These are phyloP conservation scores for Rosa multiflora DNA, from an alignment of 306 rosid genomes.

Conservation along the genomic window DNA sequence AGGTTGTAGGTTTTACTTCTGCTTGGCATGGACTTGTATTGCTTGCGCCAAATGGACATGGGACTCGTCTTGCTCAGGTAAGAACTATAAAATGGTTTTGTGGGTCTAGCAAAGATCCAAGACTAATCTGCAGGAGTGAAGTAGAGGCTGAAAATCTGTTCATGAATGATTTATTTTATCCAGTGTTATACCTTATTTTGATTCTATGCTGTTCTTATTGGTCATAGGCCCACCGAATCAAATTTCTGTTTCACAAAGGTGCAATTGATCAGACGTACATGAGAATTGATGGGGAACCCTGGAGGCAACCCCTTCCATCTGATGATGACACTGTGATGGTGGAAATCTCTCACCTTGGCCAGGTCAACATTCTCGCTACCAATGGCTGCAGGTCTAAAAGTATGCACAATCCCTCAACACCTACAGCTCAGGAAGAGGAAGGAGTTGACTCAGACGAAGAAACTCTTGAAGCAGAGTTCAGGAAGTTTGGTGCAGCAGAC, in stretches of 20 bases:
- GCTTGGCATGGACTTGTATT: conserved; percentile 98
- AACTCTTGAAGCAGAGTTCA: conserved; percentile 55
- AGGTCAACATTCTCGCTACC: conserved; percentile 90
- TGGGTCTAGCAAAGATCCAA: not conserved
- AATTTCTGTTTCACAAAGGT: conserved; percentile 77
- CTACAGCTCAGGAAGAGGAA: conserved; percentile 29
- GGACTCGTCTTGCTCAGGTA: conserved; percentile 99
- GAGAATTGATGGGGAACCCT: conserved; percentile 97
- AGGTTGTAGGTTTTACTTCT: conserved; percentile 89
- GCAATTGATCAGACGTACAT: conserved; percentile 71
- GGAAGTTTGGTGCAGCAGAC: conserved; percentile 94
- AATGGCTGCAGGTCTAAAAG: conserved; percentile 56
- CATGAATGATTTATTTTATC: not conserved
- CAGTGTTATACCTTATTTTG: not conserved
- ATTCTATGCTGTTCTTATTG: conserved; percentile 11
- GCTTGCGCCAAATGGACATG: conserved; percentile 94
- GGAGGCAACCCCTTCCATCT: conserved; percentile 95
- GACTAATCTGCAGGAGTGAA: not conserved
- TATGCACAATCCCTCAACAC: conserved; percentile 43
- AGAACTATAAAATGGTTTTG: not conserved
- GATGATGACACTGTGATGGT: conserved; percentile 77
- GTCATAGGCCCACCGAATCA: conserved; percentile 67
- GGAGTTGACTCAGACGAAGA: conserved; percentile 55
- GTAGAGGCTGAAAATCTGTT: not conserved
- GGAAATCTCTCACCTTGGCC: conserved; percentile 88